phyloP scores from a whole-genome alignment of 2,329 filamentous ascomycete species.

The Aureobasidium melanogenum region DNA sequence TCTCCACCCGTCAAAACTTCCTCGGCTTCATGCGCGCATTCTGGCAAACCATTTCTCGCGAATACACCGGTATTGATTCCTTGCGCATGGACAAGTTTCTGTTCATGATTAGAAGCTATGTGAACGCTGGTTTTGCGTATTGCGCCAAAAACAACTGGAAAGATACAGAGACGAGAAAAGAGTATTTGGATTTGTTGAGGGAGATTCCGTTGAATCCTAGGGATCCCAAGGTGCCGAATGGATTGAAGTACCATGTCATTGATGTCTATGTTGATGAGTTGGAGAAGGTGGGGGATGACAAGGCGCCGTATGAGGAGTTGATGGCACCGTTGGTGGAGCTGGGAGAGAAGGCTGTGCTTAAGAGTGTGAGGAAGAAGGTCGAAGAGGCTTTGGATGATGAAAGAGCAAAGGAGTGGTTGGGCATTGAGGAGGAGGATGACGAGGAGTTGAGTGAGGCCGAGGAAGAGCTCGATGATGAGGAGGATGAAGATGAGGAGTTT shows the following conservation, averaged over 20 bases:
- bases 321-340: constrained; percentile 49
- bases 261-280: constrained; percentile 91
- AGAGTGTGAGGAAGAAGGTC: constrained; percentile 61
- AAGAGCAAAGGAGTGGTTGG: constrained; percentile 56
- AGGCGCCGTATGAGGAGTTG: constrained; percentile 41
- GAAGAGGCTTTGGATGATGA: constrained; percentile 65
- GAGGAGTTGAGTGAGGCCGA: constrained; percentile 31
- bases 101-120: constrained; percentile 68
- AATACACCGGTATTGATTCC: constrained; percentile 44
- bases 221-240: constrained; percentile 62
- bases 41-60: constrained; percentile 43
- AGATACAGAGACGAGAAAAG: constrained; percentile 29
- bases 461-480: constrained; percentile 27
- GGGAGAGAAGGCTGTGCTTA: constrained; percentile 52
- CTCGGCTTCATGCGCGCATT: constrained; percentile 40
- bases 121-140: constrained; percentile 58
- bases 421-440: constrained; percentile 22
- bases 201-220: constrained; percentile 37
- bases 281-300: constrained; percentile 58
- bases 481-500: constrained; percentile 51
- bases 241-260: constrained; percentile 74
- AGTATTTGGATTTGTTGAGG: constrained; percentile 40
- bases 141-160: constrained; percentile 32
- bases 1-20: constrained; percentile 37
- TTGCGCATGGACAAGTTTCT: constrained; percentile 81